Evolutionary conservation across 345 rosid species (phyloP).

Genomic region (Gossypium mustelinum): DNA sequence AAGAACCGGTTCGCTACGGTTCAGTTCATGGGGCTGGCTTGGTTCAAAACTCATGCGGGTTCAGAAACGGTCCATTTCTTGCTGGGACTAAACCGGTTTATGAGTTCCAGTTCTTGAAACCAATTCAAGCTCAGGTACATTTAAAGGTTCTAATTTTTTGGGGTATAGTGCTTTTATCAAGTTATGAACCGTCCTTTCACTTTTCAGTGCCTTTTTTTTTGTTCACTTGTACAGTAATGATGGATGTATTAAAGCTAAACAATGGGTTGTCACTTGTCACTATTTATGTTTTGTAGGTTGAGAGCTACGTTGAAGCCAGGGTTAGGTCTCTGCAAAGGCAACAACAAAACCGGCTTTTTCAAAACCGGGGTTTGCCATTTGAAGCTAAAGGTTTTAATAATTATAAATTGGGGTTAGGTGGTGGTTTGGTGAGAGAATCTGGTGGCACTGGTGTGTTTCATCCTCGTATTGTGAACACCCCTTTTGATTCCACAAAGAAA

Average conservation of each 20-base stretch:
- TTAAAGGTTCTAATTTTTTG: not conserved
- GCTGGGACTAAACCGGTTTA: conserved; percentile 17
- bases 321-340: conserved; percentile 27
- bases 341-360: conserved; percentile 21
- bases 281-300: conserved; percentile 21
- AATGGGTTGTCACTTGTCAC: not conserved
- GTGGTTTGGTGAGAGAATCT: conserved; percentile 31
- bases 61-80: not conserved
- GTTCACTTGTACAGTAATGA: conserved; percentile 22
- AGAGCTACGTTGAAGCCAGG: conserved; percentile 20
- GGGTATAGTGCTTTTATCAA: not conserved
- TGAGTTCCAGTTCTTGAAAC: conserved; percentile 18
- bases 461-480: conserved; percentile 31
- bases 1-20: conserved; percentile 4
- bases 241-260: not conserved
- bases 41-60: conserved; percentile 6
- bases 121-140: conserved; percentile 10
- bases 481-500: conserved; percentile 20
- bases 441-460: conserved; percentile 58
- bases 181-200: conserved; percentile 16
- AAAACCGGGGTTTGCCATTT: conserved; percentile 21
- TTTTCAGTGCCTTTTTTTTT: not conserved
- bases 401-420: conserved; percentile 6
- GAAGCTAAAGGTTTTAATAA: conserved; percentile 7
- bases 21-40: conserved; percentile 2